Conservation (phyloP, 208 protist species). For the Lotmaria passim region DNA sequence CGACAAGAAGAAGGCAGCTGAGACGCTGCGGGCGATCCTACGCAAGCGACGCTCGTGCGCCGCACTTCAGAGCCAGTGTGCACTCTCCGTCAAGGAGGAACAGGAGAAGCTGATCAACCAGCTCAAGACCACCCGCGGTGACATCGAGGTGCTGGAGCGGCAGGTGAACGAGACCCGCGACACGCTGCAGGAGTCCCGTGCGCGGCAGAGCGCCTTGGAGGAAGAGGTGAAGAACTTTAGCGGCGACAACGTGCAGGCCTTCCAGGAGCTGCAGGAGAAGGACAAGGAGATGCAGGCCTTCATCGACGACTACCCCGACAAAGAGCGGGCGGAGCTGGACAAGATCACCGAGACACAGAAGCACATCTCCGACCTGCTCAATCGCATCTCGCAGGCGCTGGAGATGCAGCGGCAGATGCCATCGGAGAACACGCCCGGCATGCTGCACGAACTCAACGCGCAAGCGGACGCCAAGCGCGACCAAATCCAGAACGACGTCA, state of each 20-base stretch:
- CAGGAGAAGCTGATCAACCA: constrained; percentile 82
- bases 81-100: constrained; percentile 87
- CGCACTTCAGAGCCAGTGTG: constrained; percentile 76
- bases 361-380: constrained; percentile 71
- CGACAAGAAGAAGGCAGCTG: constrained; percentile 77
- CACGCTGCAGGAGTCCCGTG: constrained; percentile 71
- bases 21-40: constrained; percentile 74
- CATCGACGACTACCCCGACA: constrained; percentile 87
- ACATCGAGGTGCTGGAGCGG: constrained; percentile 88
- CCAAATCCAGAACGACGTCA: constrained; percentile 81
- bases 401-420: constrained; percentile 84
- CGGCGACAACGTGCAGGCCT: constrained; percentile 84
- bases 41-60: constrained; percentile 73
- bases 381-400: constrained; percentile 81
- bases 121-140: constrained; percentile 71
- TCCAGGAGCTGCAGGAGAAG: constrained; percentile 84
- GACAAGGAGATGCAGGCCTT: constrained; percentile 88
- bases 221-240: constrained; percentile 88
- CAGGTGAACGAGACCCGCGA: constrained; percentile 83
- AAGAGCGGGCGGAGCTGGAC: constrained; percentile 68
- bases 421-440: constrained; percentile 52
- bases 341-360: constrained; percentile 65
- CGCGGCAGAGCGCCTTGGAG: constrained; percentile 71
- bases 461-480: constrained; percentile 82
- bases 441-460: constrained; percentile 73